A percentile compares a stretch with the other conserved stretches of the same genome.
phyloP scores from a whole-genome alignment of 2,329 filamentous ascomycete genomes.

The Penicillium janthinellum region DNA sequence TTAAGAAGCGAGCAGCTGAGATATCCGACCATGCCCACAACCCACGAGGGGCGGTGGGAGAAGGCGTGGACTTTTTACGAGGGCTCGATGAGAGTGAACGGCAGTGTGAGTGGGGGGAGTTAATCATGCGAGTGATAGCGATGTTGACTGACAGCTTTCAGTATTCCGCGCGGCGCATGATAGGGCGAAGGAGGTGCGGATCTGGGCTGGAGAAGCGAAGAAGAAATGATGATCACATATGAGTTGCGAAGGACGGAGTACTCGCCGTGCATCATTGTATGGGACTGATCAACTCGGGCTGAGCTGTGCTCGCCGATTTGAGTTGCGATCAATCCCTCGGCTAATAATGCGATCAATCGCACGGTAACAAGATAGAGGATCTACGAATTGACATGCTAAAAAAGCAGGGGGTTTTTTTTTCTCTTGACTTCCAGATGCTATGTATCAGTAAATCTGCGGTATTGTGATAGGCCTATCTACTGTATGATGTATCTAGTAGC shows the following conservation, averaged over 20 bases:
- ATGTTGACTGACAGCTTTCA: conserved; percentile 29
- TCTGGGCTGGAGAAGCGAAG: conserved; percentile 68
- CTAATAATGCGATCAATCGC: conserved; percentile 1
- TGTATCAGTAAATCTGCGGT: background rate
- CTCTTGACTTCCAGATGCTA: background rate
- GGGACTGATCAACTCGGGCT: conserved; percentile 9
- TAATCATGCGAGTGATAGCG: background rate
- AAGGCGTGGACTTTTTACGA: conserved; percentile 77
- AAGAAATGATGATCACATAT: conserved; percentile 35
- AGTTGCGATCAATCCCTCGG: background rate
- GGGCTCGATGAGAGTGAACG: conserved; percentile 91
- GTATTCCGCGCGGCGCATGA: conserved; percentile 76
- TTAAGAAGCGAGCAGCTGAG: conserved; percentile 76
- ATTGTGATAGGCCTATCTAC: too few species aligned
- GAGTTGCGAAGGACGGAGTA: background rate
- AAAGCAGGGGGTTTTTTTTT: too few species aligned
- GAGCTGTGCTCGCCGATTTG: conserved; percentile 32
- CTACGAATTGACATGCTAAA: background rate
- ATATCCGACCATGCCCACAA: conserved; percentile 90
- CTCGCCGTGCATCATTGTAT: background rate
- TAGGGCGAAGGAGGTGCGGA: conserved; percentile 67
- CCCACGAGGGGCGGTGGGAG: conserved; percentile 67
- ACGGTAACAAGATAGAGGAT: background rate
- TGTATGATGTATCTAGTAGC: too few species aligned
- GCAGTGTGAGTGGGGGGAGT: conserved; percentile 48